Evolutionary conservation across 805 yeast genomes (phyloP), one percentile per base, ranked within the genome.

Genomic region (Zygoascus bituminiphila): DNA sequence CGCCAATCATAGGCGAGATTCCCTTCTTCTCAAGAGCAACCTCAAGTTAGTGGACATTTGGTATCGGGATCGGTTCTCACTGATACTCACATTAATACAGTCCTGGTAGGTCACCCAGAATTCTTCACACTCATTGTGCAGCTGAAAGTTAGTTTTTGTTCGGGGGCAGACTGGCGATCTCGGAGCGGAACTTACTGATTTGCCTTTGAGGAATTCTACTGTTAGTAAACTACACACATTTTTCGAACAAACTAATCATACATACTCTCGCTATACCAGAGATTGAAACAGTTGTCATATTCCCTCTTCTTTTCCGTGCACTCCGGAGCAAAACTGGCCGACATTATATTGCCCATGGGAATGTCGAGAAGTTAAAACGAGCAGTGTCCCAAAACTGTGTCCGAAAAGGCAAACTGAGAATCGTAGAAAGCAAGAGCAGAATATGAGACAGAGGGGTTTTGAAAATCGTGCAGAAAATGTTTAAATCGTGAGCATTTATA

Each of bases 291-390:
- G 60, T 81, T 84, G 62, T 93, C 98, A 62, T 93, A 93, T 59
- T 80, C 78, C 57, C 79, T 79, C 67, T 93, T 93, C 50, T 83
- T 77, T 31, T 79, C 84, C 20, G 95, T 87, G 67, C 98, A 93
- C 69, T 93, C 98, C 22, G 97, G 96, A 33, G 98, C 98, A 73
- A 93, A 85, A 52, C 96, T 88, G 5, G 95, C 74, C 15, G 89
- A 82, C 84, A 84, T 77, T 46, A 72, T 64, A 66, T 80, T 81
- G 45, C 88, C 88, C 88, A 82, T 82, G 24, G 37, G 19, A 17
- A 17, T 24, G n/a, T 39, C 15, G 33, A 29, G 33, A 29, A 4
- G 33, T 29, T 12, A 29, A 29, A 15, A n/a, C n/a, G n/a, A n/a
- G n/a, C n/a, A n/a, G n/a, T n/a, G n/a, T n/a, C n/a, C n/a, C n/a